phyloP scores from a whole-genome alignment of 139 green algal genomes.

The Nannochloris sp. region DNA sequence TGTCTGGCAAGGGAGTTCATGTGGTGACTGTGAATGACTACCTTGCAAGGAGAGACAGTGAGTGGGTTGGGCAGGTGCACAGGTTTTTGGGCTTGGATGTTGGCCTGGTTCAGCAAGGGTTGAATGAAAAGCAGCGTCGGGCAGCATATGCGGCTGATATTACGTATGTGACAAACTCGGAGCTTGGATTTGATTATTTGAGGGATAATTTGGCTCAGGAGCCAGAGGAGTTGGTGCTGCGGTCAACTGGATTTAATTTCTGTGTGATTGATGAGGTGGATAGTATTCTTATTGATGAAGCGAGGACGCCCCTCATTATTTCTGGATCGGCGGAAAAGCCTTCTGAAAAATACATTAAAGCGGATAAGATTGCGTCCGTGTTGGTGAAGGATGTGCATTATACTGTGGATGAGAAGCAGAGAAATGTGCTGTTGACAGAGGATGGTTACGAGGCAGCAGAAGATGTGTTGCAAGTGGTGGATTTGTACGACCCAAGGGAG shows the following conservation, averaged over 20 bases:
- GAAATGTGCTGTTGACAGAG: conserved; percentile 89
- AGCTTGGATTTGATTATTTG: conserved; percentile 98
- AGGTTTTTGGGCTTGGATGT: conserved; percentile 87
- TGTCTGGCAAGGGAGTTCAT: conserved; percentile 85
- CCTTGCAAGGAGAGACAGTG: conserved; percentile 84
- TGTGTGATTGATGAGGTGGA: conserved; percentile 98
- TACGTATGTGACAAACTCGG: conserved; percentile 96
- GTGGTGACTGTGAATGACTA: conserved; percentile 99
- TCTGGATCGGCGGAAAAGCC: conserved; percentile 80
- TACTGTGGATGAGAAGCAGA: conserved; percentile 99
- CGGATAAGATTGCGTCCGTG: conserved; percentile 75
- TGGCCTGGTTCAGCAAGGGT: conserved; percentile 66
- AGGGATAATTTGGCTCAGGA: conserved; percentile 87
- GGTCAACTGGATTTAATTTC: conserved; percentile 74
- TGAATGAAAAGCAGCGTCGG: conserved; percentile 53
- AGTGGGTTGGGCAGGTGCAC: conserved; percentile 95
- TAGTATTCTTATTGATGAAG: conserved; percentile 96
- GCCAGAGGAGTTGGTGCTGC: conserved; percentile 77
- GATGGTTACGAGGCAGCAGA: conserved; percentile 97
- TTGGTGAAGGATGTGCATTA: conserved; percentile 85
- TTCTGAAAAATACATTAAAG: conserved; percentile 73
- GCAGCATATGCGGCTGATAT: conserved; percentile 80
- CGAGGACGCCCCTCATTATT: conserved; percentile 91
- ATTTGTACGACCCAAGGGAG: conserved; percentile 93
- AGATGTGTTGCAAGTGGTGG: conserved; percentile 78